A percentile compares a stretch with the other conserved stretches of the same genome.
Evolutionary conservation across 495 filamentous ascomycete genomes (phyloP).

Genomic region (Tuber indicum): DNA sequence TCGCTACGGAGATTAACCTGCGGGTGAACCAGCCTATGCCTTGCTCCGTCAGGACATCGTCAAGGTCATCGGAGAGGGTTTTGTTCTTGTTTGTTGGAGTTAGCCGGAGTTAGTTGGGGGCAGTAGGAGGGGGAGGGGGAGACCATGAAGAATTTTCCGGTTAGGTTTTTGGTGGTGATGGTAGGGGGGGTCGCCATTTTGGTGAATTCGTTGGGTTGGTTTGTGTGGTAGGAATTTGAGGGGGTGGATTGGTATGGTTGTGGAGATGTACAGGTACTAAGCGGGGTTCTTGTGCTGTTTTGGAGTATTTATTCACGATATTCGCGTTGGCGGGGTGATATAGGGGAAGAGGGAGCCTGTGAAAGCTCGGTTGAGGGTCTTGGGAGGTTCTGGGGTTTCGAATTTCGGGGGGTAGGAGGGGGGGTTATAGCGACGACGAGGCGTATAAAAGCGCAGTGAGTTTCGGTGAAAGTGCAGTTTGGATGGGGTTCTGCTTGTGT

Average conservation of each 20-base stretch:
- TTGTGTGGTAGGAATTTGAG: neutral
- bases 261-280: neutral
- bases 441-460: neutral
- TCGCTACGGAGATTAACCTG: conserved; percentile 65
- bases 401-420: neutral
- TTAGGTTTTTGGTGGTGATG: conserved; percentile 65
- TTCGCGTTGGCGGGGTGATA: neutral
- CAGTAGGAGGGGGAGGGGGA: neutral
- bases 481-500: neutral
- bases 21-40: conserved; percentile 76
- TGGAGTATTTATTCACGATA: neutral
- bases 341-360: neutral
- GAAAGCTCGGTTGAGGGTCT: neutral
- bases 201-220: conserved; percentile 1
- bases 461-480: neutral
- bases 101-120: conserved; percentile 1
- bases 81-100: conserved; percentile 58
- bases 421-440: neutral
- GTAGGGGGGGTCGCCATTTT: conserved; percentile 78
- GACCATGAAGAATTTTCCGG: conserved; percentile 75
- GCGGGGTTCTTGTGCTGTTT: neutral
- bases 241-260: neutral
- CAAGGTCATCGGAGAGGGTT: conserved; percentile 62
- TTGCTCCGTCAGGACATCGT: conserved; percentile 71
- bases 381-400: neutral